Percentiles rank a stretch among this genome's conserved stretches.
Evolutionary conservation across 208 protist genomes (phyloP).

Genomic region (Leishmania gerbilli): DNA sequence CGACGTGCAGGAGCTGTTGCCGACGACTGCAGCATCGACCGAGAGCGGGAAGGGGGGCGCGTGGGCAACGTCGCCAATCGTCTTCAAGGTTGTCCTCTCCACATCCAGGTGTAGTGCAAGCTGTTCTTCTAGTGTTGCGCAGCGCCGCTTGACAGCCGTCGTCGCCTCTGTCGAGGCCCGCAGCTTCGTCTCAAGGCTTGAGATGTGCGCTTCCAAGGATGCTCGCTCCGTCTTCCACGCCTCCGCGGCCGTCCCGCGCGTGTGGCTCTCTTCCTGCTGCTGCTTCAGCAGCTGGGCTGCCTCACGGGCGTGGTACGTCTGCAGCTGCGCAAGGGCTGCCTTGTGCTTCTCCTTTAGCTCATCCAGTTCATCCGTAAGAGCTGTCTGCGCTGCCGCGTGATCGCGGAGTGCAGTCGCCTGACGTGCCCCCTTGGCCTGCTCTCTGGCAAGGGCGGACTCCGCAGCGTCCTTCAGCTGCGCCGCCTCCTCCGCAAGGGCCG

Average conservation of each 20-base stretch:
- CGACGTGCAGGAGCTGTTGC: background rate
- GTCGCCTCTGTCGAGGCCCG: background rate
- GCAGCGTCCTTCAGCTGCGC: constrained; percentile 21
- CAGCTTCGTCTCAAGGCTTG: constrained; percentile 2
- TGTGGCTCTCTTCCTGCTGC: constrained; percentile 12
- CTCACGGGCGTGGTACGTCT: constrained; percentile 16
- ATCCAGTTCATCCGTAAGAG: constrained; percentile 11
- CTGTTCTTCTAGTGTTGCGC: constrained; percentile 13
- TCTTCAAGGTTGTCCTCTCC: constrained; percentile 13
- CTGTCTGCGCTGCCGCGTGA: background rate
- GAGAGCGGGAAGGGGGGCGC: background rate
- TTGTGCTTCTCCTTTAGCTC: constrained; percentile 22
- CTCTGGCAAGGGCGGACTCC: constrained; percentile 24
- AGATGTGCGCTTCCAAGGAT: background rate
- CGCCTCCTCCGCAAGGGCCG: constrained; percentile 18
- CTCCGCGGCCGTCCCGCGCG: constrained; percentile 11
- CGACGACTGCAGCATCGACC: background rate
- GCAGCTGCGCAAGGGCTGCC: constrained; percentile 11
- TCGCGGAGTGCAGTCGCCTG: constrained; percentile 21
- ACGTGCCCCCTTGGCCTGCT: constrained; percentile 26
- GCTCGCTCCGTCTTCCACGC: constrained; percentile 25
- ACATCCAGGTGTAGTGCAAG: constrained; percentile 7
- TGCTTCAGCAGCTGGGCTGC: constrained; percentile 17
- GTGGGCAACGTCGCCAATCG: constrained; percentile 7
- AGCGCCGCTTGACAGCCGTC: background rate